Evolutionary conservation across 179 eudicot genomes (phyloP), one percentile per base, ranked within the genome.

Genomic region (Heliamphora pulchella): DNA sequence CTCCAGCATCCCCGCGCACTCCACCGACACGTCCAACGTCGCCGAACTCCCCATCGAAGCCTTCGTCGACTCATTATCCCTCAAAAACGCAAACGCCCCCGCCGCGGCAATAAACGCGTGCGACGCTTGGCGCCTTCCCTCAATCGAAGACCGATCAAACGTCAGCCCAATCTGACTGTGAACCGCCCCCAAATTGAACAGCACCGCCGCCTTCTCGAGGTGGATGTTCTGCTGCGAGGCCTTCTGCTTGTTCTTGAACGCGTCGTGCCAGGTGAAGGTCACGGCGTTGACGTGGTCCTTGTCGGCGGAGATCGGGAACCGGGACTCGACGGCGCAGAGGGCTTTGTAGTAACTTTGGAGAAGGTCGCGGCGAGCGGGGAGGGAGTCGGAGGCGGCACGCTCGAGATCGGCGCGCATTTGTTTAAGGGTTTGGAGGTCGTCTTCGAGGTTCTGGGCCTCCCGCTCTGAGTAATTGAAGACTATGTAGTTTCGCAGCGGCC

Each of bases 1-100:
- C 84, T 96, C 99, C 83, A 96, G 79, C 99, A 96, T 96, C 79
- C 99, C 99, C 0, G 88, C 94, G 77, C 99, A 96, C 90, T 96
- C 99, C 8, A 89, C 97, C 8, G 93, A 89, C 62, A 96, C 74
- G 83, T 96, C 99, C 66, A 90, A 88, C 4, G 99, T 91, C 0
- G 91, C 91, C 2, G 88, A 75, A 3, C 90, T 88, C 9, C 99
- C 96, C 41, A 86, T 86, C 13, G 89, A 88, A 65, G 96, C 99
- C 87, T 96, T 96, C 59, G 83, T 85, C 20, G 96, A 84, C 81
- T 83, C 91, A 79, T 85, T 84, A 82, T 96, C 99, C 91, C 94
- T 96, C 89, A 96, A 63, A 69, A 83, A 89, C 6, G 96, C 96
- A 71, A 90, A 96, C 20, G 94, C 96, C 78, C 99, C 99, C 5